Percentiles rank a stretch among this genome's conserved stretches.
These are phyloP conservation scores for Papiliotrema fonsecae DNA, from an alignment of 1,284 basidiomycete genomes.

Conservation along the genomic window DNA sequence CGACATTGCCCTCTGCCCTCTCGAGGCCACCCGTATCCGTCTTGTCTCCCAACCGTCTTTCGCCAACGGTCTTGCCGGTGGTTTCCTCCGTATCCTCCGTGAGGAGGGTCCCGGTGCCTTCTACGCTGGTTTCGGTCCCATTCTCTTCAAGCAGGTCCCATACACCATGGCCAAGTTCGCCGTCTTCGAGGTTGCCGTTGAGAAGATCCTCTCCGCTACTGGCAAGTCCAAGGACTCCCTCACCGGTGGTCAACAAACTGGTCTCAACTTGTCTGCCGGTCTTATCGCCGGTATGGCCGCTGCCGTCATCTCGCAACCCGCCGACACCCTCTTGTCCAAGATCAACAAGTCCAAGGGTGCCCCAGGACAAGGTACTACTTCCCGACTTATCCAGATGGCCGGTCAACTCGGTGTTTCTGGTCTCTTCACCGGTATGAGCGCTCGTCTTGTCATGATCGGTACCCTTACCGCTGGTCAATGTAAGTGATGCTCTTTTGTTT, in stretches of 20 bases:
- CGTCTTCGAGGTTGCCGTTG: constrained; percentile 50
- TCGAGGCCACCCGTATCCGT: constrained; percentile 58
- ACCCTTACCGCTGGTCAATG: constrained; percentile 55
- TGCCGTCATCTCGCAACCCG: constrained; percentile 58
- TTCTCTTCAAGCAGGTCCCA: constrained; percentile 55
- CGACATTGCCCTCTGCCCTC: constrained; percentile 61
- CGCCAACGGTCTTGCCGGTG: constrained; percentile 53
- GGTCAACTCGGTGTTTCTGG: constrained; percentile 52
- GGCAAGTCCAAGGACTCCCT: constrained; percentile 52
- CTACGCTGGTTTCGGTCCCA: constrained; percentile 58
- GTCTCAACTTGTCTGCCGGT: constrained; percentile 51
- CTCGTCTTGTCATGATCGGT: constrained; percentile 52
- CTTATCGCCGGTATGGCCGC: constrained; percentile 57
- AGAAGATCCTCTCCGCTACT: constrained; percentile 50
- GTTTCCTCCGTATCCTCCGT: constrained; percentile 53
- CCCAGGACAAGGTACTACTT: constrained; percentile 53
- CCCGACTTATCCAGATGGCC: constrained; percentile 51
- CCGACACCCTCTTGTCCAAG: constrained; percentile 55
- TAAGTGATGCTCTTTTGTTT: constrained; percentile 20
- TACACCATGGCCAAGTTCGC: constrained; percentile 57
- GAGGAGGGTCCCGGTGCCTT: constrained; percentile 53
- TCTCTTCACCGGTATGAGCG: constrained; percentile 53
- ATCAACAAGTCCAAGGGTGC: constrained; percentile 58
- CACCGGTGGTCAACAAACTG: constrained; percentile 43
- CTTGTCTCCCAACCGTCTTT: constrained; percentile 55